phyloP scores from a whole-genome alignment of 352 stramenopile genomes.

The Phytophthora colocasiae region DNA sequence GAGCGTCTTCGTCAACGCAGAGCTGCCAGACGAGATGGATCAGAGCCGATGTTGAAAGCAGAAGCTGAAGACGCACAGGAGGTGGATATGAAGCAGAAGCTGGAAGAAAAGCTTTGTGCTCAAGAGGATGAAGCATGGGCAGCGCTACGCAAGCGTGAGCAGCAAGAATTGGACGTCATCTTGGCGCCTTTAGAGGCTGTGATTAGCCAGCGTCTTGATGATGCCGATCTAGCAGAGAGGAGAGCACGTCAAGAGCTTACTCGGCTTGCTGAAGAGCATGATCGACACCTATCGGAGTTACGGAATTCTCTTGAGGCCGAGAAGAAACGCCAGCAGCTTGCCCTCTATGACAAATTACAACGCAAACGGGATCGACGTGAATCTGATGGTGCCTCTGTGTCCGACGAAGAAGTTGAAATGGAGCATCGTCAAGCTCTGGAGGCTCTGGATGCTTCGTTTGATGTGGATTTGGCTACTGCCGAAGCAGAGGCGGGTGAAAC shows the following conservation, averaged over 20 bases:
- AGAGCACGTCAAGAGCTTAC: slow-evolving; percentile 38
- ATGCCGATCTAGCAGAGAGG: slow-evolving; percentile 28
- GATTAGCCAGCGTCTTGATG: slow-evolving; percentile 14
- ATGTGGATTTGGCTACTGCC: slow-evolving; percentile 13
- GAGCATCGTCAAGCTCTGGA: slow-evolving; percentile 15
- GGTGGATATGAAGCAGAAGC: slow-evolving; percentile 15
- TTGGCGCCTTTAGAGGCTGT: slow-evolving; percentile 26
- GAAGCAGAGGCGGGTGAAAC: slow-evolving; percentile 19
- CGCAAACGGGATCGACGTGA: slow-evolving; percentile 30
- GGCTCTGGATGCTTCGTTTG: slow-evolving; percentile 25
- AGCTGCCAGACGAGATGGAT: slow-evolving; percentile 15
- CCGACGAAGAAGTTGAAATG: slow-evolving; percentile 14
- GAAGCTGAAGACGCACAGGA: slow-evolving; percentile 31
- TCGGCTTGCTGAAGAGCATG: slow-evolving; percentile 35
- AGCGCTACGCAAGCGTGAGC: slow-evolving; percentile 6
- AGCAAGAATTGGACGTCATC: slow-evolving; percentile 24
- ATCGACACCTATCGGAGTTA: slow-evolving; percentile 30
- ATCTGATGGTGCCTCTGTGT: slow-evolving; percentile 1
- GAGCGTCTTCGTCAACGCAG: slow-evolving; percentile 37
- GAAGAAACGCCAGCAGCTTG: slow-evolving; percentile 35
- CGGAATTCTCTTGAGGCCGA: slow-evolving; percentile 22
- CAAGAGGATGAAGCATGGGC: slow-evolving; percentile 27
- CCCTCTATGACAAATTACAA: slow-evolving; percentile 36
- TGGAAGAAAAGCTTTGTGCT: slow-evolving; percentile 12
- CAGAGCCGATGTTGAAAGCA: slow-evolving; percentile 1